A percentile compares a stretch with the other conserved stretches of the same genome.
phyloP scores from a whole-genome alignment of 306 rosid genomes.

The Prunus kanzakura region DNA sequence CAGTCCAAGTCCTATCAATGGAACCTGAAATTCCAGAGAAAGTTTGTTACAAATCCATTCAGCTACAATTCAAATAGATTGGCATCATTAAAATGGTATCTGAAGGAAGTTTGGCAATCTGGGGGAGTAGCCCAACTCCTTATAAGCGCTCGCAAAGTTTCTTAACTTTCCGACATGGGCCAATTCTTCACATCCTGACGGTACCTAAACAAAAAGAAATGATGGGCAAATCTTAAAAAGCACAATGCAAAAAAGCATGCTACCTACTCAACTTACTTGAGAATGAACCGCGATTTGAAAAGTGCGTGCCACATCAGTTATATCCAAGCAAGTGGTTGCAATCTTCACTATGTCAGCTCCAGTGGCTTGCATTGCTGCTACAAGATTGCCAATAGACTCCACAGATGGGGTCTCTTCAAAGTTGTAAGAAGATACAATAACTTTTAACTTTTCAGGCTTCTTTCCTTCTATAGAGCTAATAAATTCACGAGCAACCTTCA shows the following conservation, averaged over 20 bases:
- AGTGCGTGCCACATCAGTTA: conserved; percentile 74
- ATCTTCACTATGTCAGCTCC: conserved; percentile 97
- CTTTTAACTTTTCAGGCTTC: conserved; percentile 55
- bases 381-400: conserved; percentile 91
- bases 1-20: conserved; percentile 88
- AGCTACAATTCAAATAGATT: too few species aligned
- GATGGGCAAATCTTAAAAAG: neutral
- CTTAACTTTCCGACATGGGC: too few species aligned
- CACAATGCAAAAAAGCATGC: neutral
- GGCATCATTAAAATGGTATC: too few species aligned
- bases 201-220: too few species aligned
- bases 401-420: conserved; percentile 72
- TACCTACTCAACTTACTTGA: conserved; percentile 68
- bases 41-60: too few species aligned
- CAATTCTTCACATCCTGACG: too few species aligned
- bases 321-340: conserved; percentile 82
- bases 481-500: conserved; percentile 77
- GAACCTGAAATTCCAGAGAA: conserved; percentile 60
- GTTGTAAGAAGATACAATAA: conserved; percentile 92
- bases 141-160: too few species aligned
- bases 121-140: too few species aligned
- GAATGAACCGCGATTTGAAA: conserved; percentile 78
- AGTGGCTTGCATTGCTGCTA: conserved; percentile 76
- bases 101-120: too few species aligned
- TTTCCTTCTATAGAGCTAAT: conserved; percentile 55